These are phyloP conservation scores for Auricularia auricula-judae DNA, from an alignment of 768 basidiomycete species.

Conservation along the genomic window DNA sequence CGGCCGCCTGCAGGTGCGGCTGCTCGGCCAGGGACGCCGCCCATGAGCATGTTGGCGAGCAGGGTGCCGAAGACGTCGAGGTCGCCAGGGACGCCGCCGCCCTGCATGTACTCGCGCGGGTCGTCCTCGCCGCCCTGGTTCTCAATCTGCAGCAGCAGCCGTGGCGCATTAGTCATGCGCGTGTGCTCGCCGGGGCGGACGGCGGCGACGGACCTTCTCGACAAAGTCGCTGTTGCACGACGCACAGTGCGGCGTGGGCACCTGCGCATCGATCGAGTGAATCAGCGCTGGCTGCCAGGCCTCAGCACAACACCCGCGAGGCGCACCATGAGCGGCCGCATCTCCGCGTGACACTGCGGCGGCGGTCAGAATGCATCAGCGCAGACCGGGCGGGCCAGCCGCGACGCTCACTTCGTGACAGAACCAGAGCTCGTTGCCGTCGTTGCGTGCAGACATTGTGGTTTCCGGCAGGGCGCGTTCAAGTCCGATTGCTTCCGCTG, in stretches of 20 bases:
- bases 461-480: not conserved
- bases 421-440: constrained; percentile 3
- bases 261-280: constrained; percentile 27
- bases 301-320: constrained; percentile 5
- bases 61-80: not conserved
- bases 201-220: constrained; percentile 40
- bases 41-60: not conserved
- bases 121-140: constrained; percentile 47
- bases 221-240: constrained; percentile 76
- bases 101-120: constrained; percentile 52
- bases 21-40: not conserved
- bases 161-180: not conserved
- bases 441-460: not conserved
- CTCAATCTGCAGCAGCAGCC: constrained; percentile 44
- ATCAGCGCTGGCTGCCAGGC: constrained; percentile 9
- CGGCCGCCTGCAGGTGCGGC: not conserved
- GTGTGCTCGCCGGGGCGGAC: not conserved
- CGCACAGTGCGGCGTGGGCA: constrained; percentile 74
- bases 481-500: too few species aligned
- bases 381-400: not conserved
- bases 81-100: constrained; percentile 15
- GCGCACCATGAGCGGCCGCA: constrained; percentile 75
- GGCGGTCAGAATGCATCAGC: not conserved
- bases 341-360: constrained; percentile 72
- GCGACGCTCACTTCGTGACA: constrained; percentile 4